These are phyloP conservation scores for Verticillium alfalfae DNA, from an alignment of 2,329 filamentous ascomycete species.

Conservation along the genomic window DNA sequence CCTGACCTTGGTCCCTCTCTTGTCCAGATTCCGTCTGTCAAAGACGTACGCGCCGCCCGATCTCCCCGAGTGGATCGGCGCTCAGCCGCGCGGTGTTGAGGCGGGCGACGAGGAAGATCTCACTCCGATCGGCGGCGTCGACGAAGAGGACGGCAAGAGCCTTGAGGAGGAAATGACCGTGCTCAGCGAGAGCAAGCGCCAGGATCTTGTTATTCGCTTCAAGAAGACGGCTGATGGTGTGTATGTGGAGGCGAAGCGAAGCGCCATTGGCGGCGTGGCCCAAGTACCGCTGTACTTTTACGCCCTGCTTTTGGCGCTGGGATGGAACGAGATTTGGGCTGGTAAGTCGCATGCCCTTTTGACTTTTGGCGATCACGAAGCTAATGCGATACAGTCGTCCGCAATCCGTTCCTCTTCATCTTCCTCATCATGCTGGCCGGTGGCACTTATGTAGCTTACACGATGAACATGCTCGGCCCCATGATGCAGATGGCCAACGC, in stretches of 20 bases:
- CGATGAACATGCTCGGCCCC: conserved; percentile 89
- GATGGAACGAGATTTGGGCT: conserved; percentile 98
- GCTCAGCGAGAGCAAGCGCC: conserved; percentile 82
- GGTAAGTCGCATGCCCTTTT: conserved; percentile 52
- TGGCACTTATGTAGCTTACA: conserved; percentile 85
- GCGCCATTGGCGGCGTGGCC: conserved; percentile 90
- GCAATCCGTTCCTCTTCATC: conserved; percentile 90
- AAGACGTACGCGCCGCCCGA: conserved; percentile 72
- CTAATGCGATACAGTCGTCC: conserved; percentile 59
- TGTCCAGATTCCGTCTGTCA: conserved; percentile 76
- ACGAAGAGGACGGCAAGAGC: conserved; percentile 91
- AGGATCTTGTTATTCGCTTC: conserved; percentile 89
- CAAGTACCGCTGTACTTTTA: conserved; percentile 96
- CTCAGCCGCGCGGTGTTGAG: conserved; percentile 67
- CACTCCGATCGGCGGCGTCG: conserved; percentile 82
- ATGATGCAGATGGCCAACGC: conserved; percentile 95
- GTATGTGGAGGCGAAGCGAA: conserved; percentile 95
- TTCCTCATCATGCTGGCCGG: conserved; percentile 72
- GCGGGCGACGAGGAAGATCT: conserved; percentile 87
- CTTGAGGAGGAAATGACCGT: conserved; percentile 95
- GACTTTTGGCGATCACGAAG: neutral
- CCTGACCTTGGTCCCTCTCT: conserved; percentile 79
- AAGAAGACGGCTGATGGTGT: conserved; percentile 98
- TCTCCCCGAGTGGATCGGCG: conserved; percentile 78
- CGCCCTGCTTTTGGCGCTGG: conserved; percentile 76